These are phyloP conservation scores for Hura crepitans DNA, from an alignment of 441 rosid species.

Conservation along the genomic window DNA sequence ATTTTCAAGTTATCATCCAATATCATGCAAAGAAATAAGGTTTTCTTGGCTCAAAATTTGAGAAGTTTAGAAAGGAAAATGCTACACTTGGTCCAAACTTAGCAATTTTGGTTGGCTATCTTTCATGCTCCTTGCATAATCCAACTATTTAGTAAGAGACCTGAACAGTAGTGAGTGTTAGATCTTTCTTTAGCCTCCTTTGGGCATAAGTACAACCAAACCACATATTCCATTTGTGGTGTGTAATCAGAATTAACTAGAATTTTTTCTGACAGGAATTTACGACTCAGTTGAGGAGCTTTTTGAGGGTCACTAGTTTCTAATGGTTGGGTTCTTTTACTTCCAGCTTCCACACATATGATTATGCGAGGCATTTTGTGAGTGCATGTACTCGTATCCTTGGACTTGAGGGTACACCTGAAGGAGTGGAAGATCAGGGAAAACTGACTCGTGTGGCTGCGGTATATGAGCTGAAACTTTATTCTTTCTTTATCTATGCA, in stretches of 20 bases:
- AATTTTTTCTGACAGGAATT: background rate
- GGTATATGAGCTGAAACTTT: constrained; percentile 37
- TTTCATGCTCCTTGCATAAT: background rate
- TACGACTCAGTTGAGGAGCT: background rate
- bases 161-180: background rate
- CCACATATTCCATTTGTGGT: background rate
- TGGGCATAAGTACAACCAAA: background rate
- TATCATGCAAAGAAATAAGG: background rate
- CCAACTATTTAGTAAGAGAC: background rate
- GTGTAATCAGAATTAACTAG: background rate
- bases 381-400: constrained; percentile 87
- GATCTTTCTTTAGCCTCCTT: background rate
- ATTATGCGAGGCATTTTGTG: constrained; percentile 82
- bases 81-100: background rate
- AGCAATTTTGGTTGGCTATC: background rate
- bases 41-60: background rate
- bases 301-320: constrained; percentile 12
- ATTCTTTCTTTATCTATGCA: constrained; percentile 14
- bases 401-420: constrained; percentile 83
- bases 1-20: background rate
- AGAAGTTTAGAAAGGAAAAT: background rate
- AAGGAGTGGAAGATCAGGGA: constrained; percentile 85
- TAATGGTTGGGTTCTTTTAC: constrained; percentile 2
- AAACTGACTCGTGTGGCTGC: constrained; percentile 75
- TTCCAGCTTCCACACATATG: constrained; percentile 71